A percentile compares a stretch with the other conserved stretches of the same genome.
Conservation (phyloP, 352 stramenopile genomes). For the Phytophthora pinifolia region DNA sequence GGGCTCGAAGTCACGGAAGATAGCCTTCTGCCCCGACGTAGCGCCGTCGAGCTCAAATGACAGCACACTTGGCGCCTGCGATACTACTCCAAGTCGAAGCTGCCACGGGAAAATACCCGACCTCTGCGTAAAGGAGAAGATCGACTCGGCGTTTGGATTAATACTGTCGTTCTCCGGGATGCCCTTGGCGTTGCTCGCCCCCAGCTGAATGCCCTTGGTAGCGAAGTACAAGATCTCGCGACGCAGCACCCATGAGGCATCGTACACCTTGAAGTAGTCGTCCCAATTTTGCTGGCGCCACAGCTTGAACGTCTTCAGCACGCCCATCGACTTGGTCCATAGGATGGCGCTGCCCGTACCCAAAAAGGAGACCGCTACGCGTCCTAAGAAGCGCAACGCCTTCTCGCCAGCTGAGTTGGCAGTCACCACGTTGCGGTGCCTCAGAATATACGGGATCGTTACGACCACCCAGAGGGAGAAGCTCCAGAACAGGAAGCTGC, state of each 20-base stretch:
- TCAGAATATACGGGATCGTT: constrained; percentile 67
- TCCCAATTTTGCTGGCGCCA: constrained; percentile 85
- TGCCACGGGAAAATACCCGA: constrained; percentile 74
- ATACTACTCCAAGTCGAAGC: constrained; percentile 43
- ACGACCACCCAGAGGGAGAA: constrained; percentile 73
- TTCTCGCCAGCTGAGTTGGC: constrained; percentile 62
- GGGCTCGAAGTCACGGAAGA: constrained; percentile 86
- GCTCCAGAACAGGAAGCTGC: constrained; percentile 72
- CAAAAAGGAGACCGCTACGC: constrained; percentile 66
- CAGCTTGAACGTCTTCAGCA: constrained; percentile 63
- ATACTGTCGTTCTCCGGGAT: constrained; percentile 34
- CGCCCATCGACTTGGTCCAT: constrained; percentile 67
- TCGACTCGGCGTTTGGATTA: constrained; percentile 42
- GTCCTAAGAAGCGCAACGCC: constrained; percentile 62
- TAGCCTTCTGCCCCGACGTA: constrained; percentile 60
- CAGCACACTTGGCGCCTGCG: constrained; percentile 51
- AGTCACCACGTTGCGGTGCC: constrained; percentile 51
- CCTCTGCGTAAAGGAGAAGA: constrained; percentile 69
- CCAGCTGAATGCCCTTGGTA: constrained; percentile 76
- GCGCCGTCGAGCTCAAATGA: constrained; percentile 73
- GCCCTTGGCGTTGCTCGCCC: constrained; percentile 35
- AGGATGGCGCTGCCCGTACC: constrained; percentile 64
- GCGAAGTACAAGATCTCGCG: constrained; percentile 85
- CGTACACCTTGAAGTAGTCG: constrained; percentile 85
- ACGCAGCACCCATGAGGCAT: constrained; percentile 81